phyloP scores from a whole-genome alignment of 1,284 basidiomycete species.

The Microbotryum saponariae region DNA sequence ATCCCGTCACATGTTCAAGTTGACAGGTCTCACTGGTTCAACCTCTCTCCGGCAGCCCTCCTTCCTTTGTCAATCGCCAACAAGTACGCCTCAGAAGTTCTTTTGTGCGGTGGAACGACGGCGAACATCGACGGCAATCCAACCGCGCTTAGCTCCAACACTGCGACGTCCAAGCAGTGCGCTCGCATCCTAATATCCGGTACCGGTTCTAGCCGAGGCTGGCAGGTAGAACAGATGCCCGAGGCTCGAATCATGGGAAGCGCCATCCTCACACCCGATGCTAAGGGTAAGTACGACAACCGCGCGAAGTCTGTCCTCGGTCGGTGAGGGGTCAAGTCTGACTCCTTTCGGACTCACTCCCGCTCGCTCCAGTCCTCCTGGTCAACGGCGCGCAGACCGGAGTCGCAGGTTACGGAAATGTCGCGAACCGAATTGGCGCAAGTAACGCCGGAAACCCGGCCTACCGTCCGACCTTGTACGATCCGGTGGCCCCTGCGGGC shows the following conservation, averaged over 20 bases:
- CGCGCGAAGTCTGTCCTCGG: slow-evolving; percentile 35
- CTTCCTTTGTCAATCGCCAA: slow-evolving; percentile 59
- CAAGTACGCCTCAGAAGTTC: slow-evolving; percentile 57
- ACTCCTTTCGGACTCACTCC: no score
- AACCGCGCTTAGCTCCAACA: slow-evolving; percentile 2
- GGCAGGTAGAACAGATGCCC: slow-evolving; percentile 22
- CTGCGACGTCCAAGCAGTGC: slow-evolving; percentile 13
- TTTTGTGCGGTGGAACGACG: slow-evolving; percentile 69
- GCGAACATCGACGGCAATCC: slow-evolving; percentile 49
- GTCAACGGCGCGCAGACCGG: slow-evolving; percentile 61
- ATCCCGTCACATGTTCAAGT: no score
- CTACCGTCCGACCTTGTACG: slow-evolving; percentile 63
- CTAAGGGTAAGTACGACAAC: slow-evolving; percentile 42
- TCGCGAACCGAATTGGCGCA: slow-evolving; percentile 56
- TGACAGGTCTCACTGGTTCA: no score
- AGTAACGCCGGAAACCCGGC: slow-evolving; percentile 74
- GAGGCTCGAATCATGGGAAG: slow-evolving; percentile 45
- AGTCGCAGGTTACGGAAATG: slow-evolving; percentile 62
- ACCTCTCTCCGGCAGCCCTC: slow-evolving; percentile 48
- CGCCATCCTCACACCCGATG: slow-evolving; percentile 64
- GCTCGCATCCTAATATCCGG: slow-evolving; percentile 11
- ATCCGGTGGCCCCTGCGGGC: slow-evolving; percentile 54
- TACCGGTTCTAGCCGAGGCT: slow-evolving; percentile 13
- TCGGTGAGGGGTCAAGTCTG: slow-evolving; percentile 38
- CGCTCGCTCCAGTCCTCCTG: slow-evolving; percentile 48